Percentiles rank a stretch among this genome's conserved stretches.
These are phyloP conservation scores for Globisporangium spiculum DNA, from an alignment of 352 stramenopile genomes.

Conservation along the genomic window DNA sequence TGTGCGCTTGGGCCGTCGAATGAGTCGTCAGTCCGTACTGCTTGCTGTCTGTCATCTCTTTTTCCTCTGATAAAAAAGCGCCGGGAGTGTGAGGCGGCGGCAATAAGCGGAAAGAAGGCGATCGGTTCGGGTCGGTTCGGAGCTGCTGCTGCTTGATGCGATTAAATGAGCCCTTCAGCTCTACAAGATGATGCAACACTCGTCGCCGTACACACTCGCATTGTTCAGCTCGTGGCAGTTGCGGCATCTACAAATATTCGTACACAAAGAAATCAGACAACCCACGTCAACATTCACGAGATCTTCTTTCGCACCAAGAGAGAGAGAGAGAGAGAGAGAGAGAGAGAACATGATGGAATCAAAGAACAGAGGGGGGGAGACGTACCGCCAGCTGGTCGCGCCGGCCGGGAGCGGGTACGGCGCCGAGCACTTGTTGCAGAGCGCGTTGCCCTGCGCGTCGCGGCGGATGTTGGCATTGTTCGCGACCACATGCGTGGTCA, in stretches of 20 bases:
- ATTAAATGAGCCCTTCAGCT: background rate
- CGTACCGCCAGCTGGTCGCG: conserved; percentile 64
- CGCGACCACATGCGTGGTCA: conserved; percentile 17
- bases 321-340: background rate
- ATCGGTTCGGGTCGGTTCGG: background rate
- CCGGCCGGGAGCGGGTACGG: conserved; percentile 68
- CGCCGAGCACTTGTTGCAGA: conserved; percentile 68
- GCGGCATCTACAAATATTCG: conserved; percentile 36
- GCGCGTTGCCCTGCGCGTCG: conserved; percentile 64
- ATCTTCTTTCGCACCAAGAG: background rate
- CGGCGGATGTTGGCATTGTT: conserved; percentile 33
- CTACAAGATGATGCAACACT: conserved; percentile 65
- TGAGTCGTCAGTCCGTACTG: background rate
- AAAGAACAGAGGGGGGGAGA: background rate
- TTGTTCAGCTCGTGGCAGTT: conserved; percentile 77
- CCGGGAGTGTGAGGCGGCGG: background rate
- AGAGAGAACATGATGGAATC: background rate
- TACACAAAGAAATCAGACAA: conserved; percentile 10
- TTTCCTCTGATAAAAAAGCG: background rate
- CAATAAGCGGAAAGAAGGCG: background rate
- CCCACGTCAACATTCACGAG: background rate
- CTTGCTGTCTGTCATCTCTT: background rate
- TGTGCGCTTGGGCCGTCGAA: background rate
- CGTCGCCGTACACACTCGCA: conserved; percentile 69
- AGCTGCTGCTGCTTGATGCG: background rate